phyloP scores from a whole-genome alignment of 495 filamentous ascomycete species.

The Tuber borchii region DNA sequence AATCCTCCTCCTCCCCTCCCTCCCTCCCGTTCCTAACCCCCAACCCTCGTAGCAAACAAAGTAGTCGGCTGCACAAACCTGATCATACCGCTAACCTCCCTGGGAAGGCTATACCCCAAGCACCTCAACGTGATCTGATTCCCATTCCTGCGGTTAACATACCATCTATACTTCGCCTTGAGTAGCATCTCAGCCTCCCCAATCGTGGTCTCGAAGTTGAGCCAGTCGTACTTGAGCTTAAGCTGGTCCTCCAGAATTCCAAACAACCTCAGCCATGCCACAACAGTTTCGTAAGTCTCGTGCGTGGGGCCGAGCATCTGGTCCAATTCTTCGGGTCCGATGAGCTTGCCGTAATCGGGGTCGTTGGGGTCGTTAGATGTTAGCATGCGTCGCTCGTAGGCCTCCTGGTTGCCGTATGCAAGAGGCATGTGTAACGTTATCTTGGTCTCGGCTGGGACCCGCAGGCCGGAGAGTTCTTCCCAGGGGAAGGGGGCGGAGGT shows the following conservation, averaged over 20 bases:
- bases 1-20: background rate
- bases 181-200: background rate
- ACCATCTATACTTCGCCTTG: background rate
- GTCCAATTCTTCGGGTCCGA: background rate
- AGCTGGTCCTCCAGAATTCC: background rate
- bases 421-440: background rate
- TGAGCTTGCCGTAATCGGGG: background rate
- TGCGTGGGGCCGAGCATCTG: background rate
- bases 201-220: background rate
- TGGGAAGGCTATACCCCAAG: background rate
- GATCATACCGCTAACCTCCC: background rate
- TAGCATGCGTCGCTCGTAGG: background rate
- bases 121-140: background rate
- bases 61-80: background rate
- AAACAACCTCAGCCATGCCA: background rate
- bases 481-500: background rate
- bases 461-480: background rate
- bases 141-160: background rate
- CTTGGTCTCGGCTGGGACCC: background rate
- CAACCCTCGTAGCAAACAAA: background rate
- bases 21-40: no score
- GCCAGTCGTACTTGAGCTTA: background rate
- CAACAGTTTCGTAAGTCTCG: background rate
- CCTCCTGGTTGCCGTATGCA: background rate
- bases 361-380: background rate